phyloP scores from a whole-genome alignment of 305 asterid genomes.

The Caryopteris hybrid region DNA sequence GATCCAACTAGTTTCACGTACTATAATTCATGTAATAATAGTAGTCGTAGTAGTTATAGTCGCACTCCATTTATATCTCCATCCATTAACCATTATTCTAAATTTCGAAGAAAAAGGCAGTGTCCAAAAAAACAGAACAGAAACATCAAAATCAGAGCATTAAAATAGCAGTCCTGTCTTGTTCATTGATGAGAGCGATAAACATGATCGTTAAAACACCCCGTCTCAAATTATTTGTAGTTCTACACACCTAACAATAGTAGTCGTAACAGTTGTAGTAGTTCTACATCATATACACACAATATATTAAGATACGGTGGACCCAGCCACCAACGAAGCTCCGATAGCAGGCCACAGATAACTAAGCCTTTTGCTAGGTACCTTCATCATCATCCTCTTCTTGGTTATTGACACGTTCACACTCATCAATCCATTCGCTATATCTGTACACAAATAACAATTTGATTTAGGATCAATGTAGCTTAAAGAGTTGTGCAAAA shows the following conservation, averaged over 20 bases:
- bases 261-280: neutral
- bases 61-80: no score
- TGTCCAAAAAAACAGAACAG: neutral
- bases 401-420: slow-evolving; percentile 72
- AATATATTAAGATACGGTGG: neutral
- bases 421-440: slow-evolving; percentile 97
- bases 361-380: neutral
- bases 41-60: no score
- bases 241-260: neutral
- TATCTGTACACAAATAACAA: slow-evolving; percentile 40
- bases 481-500: neutral
- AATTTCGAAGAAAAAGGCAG: neutral
- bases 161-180: neutral
- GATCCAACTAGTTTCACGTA: no score
- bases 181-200: neutral
- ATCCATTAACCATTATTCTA: no score
- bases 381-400: slow-evolving; percentile 80
- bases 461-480: neutral
- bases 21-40: no score
- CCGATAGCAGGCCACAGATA: neutral
- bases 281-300: neutral
- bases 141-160: neutral
- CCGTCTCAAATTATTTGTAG: neutral
- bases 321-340: neutral
- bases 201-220: neutral